These are phyloP conservation scores for Penicillium sp. DNA, from an alignment of 2,329 filamentous ascomycete genomes.

Conservation along the genomic window DNA sequence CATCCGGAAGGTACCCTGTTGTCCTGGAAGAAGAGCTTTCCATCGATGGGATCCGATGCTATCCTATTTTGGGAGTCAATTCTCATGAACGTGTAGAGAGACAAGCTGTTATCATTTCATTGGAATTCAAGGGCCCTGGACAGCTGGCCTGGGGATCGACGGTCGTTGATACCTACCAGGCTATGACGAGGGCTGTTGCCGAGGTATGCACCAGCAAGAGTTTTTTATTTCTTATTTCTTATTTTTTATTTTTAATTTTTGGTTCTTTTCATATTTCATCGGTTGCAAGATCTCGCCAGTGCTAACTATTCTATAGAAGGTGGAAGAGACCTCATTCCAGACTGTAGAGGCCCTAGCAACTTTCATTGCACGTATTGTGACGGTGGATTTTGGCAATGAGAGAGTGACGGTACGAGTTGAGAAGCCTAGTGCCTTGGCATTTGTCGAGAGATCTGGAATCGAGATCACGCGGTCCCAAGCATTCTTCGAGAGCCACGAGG, in stretches of 20 bases:
- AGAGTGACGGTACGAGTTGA: conserved; percentile 53
- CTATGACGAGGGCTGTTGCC: conserved; percentile 43
- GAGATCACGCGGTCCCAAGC: conserved; percentile 52
- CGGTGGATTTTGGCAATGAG: conserved; percentile 50
- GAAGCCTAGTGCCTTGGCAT: conserved; percentile 56
- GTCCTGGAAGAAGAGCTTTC: conserved; percentile 44
- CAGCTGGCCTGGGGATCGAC: conserved; percentile 37
- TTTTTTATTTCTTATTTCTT: background rate
- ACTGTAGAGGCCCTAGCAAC: conserved; percentile 58
- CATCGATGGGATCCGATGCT: conserved; percentile 49
- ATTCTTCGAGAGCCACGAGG: conserved; percentile 43
- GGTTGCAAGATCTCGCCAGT: background rate
- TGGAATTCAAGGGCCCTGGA: conserved; percentile 41
- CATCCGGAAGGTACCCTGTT: conserved; percentile 28
- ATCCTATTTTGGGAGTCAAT: conserved; percentile 58
- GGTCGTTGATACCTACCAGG: conserved; percentile 44
- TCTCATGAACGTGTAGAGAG: conserved; percentile 56
- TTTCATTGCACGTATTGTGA: conserved; percentile 51
- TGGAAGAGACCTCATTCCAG: conserved; percentile 54
- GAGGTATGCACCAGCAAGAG: conserved; percentile 36
- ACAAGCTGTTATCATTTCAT: conserved; percentile 51
- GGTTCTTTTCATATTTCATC: background rate
- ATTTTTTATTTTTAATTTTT: background rate
- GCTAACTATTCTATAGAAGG: conserved; percentile 37
- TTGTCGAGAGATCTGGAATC: conserved; percentile 54